Evolutionary conservation across 257 asterid species (phyloP), one percentile per base, ranked within the genome.

Genomic region (Buddleja alternifolia): DNA sequence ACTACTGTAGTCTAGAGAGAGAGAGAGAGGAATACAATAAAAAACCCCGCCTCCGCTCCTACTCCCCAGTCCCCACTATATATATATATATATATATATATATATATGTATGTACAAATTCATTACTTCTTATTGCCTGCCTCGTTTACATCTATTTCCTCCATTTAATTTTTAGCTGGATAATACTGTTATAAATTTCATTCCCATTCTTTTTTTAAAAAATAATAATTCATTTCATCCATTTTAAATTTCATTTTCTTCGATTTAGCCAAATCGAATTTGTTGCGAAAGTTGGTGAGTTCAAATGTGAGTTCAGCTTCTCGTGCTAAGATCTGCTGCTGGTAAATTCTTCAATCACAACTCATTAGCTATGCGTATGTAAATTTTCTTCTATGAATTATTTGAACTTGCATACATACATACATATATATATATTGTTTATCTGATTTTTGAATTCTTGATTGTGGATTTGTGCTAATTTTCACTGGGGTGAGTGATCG

Each of bases 1-100:
- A n/a, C n/a, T n/a, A n/a, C n/a, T n/a, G n/a, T n/a, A n/a, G n/a
- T n/a, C n/a, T n/a, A n/a, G n/a, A n/a, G n/a, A n/a, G n/a, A n/a
- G n/a, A n/a, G n/a, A n/a, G n/a, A n/a, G n/a, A n/a, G n/a, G n/a
- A n/a, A 8, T 41, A 41, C 83, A 72, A 79, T 79, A 76, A 80
- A 77, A 75, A 75, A 75, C 83, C 85, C 88, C 86, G 80, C 81
- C 84, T n/a, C n/a, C n/a, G n/a, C n/a, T n/a, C n/a, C n/a, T n/a
- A n/a, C n/a, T n/a, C 71, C 84, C 62, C 65, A 34, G 66, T 69
- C 58, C 24, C 53, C 67, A 61, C 15, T 20, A 47, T 20, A 70
- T 55, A 66, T 53, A 66, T 60, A 15, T 66, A 52, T 42, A n/a
- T n/a, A n/a, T n/a, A n/a, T n/a, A n/a, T n/a, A n/a, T n/a, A n/a